These are phyloP conservation scores for Xenoacremonium recifei DNA, from an alignment of 2,329 filamentous ascomycete genomes.

Conservation along the genomic window DNA sequence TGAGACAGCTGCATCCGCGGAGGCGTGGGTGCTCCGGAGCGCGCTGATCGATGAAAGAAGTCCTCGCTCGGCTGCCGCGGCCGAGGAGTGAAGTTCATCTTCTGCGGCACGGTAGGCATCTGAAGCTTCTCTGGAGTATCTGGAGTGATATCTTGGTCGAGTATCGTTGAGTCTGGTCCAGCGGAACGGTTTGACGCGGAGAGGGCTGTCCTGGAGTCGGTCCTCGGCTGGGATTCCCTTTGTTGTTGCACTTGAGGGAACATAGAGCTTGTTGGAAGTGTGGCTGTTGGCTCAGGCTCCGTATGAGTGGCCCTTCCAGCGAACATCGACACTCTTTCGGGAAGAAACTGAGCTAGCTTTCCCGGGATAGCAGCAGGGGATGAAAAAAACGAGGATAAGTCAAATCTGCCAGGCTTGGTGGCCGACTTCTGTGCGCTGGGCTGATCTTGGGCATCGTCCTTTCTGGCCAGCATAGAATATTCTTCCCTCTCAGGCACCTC, in stretches of 20 bases:
- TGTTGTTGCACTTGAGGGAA: constrained; percentile 35
- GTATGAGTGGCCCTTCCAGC: constrained; percentile 7
- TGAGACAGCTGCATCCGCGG: constrained; percentile 41
- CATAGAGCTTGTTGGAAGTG: constrained; percentile 37
- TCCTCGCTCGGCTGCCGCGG: constrained; percentile 32
- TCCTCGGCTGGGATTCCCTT: constrained; percentile 31
- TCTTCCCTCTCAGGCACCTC: constrained; percentile 34
- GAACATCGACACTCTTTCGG: constrained; percentile 18
- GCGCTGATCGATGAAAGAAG: constrained; percentile 38
- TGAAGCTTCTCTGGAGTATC: constrained; percentile 32
- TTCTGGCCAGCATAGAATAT: constrained; percentile 43
- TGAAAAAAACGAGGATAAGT: constrained; percentile 57
- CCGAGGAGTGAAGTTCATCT: constrained; percentile 48
- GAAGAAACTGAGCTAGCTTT: constrained; percentile 32
- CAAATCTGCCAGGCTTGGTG: constrained; percentile 36
- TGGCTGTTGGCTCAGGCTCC: constrained; percentile 19
- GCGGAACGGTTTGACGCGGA: constrained; percentile 33
- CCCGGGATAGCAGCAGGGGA: constrained; percentile 46
- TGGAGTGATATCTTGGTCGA: constrained; percentile 9
- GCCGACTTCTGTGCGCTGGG: constrained; percentile 19
- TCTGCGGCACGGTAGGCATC: constrained; percentile 42
- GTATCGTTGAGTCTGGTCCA: constrained; percentile 6
- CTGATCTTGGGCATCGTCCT: constrained; percentile 9
- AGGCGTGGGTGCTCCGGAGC: constrained; percentile 31
- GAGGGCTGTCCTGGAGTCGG: constrained; percentile 30